phyloP scores from a whole-genome alignment of 129 eudicot genomes.

The Saposhnikovia divaricata region DNA sequence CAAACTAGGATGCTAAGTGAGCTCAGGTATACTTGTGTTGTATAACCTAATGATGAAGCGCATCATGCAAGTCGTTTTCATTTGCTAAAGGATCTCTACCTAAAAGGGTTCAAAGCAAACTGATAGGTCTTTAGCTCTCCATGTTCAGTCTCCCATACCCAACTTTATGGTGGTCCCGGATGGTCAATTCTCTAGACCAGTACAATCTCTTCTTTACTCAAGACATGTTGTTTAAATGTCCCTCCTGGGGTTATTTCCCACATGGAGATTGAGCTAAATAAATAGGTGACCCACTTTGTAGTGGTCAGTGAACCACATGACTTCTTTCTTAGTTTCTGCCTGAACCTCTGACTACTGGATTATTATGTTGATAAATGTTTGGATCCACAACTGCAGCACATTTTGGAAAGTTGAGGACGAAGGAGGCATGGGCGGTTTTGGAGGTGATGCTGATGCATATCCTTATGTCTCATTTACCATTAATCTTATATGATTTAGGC shows the following conservation, averaged over 20 bases:
- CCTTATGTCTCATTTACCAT: conserved; percentile 91
- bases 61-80: background rate
- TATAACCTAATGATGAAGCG: background rate
- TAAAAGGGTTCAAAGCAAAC: background rate
- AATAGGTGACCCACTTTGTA: conserved; percentile 12
- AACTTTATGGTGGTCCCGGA: conserved; percentile 17
- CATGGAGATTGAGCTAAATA: conserved; percentile 8
- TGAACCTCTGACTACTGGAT: conserved; percentile 19
- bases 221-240: conserved; percentile 13
- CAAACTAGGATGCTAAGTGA: background rate
- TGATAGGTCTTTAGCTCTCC: background rate
- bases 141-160: conserved; percentile 13
- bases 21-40: background rate
- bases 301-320: conserved; percentile 25
- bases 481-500: conserved; percentile 52
- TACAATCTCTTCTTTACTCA: conserved; percentile 5
- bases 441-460: conserved; percentile 70
- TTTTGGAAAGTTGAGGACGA: conserved; percentile 89
- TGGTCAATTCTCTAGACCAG: conserved; percentile 6
- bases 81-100: conserved; percentile 4
- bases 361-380: conserved; percentile 11
- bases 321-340: background rate
- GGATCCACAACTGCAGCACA: conserved; percentile 42
- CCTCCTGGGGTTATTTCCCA: conserved; percentile 14
- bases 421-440: conserved; percentile 68